phyloP scores from a whole-genome alignment of 352 stramenopile genomes.

The Globisporangium mamillatum region DNA sequence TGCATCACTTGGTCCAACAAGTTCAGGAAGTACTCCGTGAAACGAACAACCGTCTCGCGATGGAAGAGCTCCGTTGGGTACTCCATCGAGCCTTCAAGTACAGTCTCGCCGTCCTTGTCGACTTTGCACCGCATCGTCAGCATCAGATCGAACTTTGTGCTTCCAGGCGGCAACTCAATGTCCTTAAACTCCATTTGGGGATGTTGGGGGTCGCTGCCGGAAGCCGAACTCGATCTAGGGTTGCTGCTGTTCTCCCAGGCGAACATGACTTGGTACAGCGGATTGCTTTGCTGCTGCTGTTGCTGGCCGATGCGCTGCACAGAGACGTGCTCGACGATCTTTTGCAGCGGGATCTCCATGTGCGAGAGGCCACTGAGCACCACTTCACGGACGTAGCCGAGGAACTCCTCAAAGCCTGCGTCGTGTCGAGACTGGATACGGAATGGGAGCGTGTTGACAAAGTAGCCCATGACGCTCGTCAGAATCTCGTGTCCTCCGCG shows the following conservation, averaged over 20 bases:
- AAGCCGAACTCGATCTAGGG: background rate
- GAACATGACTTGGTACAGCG: constrained; percentile 61
- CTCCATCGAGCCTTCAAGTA: constrained; percentile 50
- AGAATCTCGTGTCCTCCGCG: constrained; percentile 26
- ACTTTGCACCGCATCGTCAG: constrained; percentile 38
- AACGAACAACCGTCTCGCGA: constrained; percentile 20
- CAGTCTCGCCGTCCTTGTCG: constrained; percentile 3
- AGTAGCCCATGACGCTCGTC: constrained; percentile 45
- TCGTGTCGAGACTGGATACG: constrained; percentile 26
- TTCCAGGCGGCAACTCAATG: constrained; percentile 26
- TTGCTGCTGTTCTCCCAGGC: constrained; percentile 32
- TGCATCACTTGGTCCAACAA: background rate
- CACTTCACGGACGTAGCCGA: constrained; percentile 35
- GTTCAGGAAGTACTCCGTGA: background rate
- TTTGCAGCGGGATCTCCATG: constrained; percentile 52
- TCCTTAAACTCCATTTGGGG: constrained; percentile 18
- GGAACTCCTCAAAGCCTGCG: constrained; percentile 29
- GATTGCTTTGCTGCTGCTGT: constrained; percentile 8
- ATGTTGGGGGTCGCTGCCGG: background rate
- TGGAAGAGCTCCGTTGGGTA: constrained; percentile 36
- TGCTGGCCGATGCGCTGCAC: constrained; percentile 13
- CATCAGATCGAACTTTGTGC: constrained; percentile 68
- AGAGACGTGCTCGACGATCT: constrained; percentile 42
- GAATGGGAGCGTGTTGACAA: constrained; percentile 56
- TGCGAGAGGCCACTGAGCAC: constrained; percentile 43